A percentile compares a stretch with the other conserved stretches of the same genome.
These are phyloP conservation scores for Hypoxylon fragiforme DNA, from an alignment of 495 filamentous ascomycete genomes.

Conservation along the genomic window DNA sequence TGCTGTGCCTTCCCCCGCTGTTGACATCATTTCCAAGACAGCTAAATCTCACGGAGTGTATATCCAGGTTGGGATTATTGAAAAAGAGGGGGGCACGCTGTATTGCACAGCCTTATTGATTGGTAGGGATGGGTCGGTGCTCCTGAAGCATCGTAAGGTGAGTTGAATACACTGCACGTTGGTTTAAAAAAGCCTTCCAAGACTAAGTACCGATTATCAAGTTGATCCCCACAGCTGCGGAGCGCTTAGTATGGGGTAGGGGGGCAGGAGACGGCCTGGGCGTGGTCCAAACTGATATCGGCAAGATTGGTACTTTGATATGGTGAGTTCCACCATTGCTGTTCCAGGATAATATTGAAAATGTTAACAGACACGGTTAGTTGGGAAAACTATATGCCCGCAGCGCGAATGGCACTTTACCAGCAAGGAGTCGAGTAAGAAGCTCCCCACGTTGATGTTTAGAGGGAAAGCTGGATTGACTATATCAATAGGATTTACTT, in stretches of 20 bases:
- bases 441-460: neutral
- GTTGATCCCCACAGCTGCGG: constrained; percentile 47
- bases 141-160: constrained; percentile 47
- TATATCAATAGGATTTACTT: constrained; percentile 41
- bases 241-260: constrained; percentile 47
- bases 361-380: constrained; percentile 20
- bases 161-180: neutral
- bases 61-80: constrained; percentile 46
- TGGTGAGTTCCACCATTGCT: constrained; percentile 34
- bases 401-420: constrained; percentile 46
- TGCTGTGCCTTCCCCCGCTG: constrained; percentile 41
- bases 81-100: constrained; percentile 47
- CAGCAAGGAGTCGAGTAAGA: constrained; percentile 48
- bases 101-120: constrained; percentile 46
- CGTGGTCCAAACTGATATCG: constrained; percentile 47
- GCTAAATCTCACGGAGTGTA: constrained; percentile 41
- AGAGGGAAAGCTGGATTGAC: constrained; percentile 1
- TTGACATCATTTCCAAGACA: constrained; percentile 38
- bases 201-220: constrained; percentile 18
- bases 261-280: constrained; percentile 45
- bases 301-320: constrained; percentile 48
- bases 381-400: constrained; percentile 53
- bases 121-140: constrained; percentile 39
- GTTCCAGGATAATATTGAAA: neutral
- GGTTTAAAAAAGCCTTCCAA: neutral